phyloP scores from a whole-genome alignment of 192 early-diverging fungal genomes.

The Irineochytrium annulatum region DNA sequence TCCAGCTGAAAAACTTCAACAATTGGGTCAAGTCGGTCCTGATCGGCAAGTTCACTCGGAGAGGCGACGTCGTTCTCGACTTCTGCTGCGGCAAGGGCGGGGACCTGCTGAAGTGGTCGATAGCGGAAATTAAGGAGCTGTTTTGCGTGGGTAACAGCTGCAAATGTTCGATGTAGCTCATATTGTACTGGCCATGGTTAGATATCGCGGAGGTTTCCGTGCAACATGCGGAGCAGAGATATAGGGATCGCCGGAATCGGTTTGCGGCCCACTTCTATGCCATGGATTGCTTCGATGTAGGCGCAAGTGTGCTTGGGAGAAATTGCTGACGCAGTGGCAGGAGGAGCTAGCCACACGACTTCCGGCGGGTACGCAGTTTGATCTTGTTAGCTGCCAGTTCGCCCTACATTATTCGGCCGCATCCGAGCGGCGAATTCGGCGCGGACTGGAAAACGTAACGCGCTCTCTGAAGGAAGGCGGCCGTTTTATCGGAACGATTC shows the following conservation, averaged over 20 bases:
- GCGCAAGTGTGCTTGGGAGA: slow-evolving; percentile 5
- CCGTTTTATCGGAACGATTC: slow-evolving; percentile 87
- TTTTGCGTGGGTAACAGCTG: slow-evolving; percentile 65
- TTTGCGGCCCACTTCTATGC: slow-evolving; percentile 78
- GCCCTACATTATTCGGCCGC: slow-evolving; percentile 96
- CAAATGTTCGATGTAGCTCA: not conserved
- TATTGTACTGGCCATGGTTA: too few species aligned
- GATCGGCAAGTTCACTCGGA: slow-evolving; percentile 61
- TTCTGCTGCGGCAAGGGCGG: slow-evolving; percentile 94
- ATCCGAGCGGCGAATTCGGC: slow-evolving; percentile 60
- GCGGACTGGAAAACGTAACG: slow-evolving; percentile 78
- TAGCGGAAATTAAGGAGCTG: slow-evolving; percentile 67
- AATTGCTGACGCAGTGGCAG: slow-evolving; percentile 1
- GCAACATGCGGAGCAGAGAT: slow-evolving; percentile 73
- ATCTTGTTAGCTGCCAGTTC: slow-evolving; percentile 94
- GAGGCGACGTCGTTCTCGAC: slow-evolving; percentile 69
- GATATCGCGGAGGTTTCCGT: slow-evolving; percentile 89
- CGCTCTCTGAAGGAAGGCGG: slow-evolving; percentile 68
- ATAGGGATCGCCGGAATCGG: slow-evolving; percentile 45
- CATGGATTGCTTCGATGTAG: slow-evolving; percentile 80
- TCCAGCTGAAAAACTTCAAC: slow-evolving; percentile 86
- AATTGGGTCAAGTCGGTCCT: slow-evolving; percentile 95
- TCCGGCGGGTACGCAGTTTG: slow-evolving; percentile 42
- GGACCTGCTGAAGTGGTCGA: slow-evolving; percentile 65
- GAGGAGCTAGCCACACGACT: not conserved